A percentile compares a stretch with the other conserved stretches of the same genome.
phyloP scores from a whole-genome alignment of 2,329 filamentous ascomycete species.

The Westerdykella aurantiaca region DNA sequence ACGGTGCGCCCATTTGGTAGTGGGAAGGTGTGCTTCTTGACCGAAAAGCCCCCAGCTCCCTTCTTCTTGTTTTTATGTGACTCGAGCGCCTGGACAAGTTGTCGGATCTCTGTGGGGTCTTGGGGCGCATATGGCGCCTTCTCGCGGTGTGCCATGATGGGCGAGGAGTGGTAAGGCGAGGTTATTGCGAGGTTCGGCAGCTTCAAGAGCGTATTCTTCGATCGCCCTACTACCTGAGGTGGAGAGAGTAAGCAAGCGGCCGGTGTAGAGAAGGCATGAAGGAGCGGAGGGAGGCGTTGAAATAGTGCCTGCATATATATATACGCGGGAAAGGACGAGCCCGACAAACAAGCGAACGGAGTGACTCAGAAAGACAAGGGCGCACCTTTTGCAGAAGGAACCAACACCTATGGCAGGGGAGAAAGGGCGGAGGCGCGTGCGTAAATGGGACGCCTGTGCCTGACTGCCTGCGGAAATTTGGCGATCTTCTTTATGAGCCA shows the following conservation, averaged over 20 bases:
- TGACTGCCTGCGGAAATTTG: not conserved
- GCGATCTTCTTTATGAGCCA: too few species aligned
- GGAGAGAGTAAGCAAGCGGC: conserved; percentile 11
- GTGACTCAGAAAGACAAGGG: conserved; percentile 17
- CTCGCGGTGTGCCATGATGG: conserved; percentile 48
- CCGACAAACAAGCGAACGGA: not conserved
- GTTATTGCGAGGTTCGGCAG: not conserved
- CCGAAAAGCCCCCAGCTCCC: conserved; percentile 58
- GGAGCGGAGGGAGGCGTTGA: conserved; percentile 11
- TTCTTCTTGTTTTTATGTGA: conserved; percentile 45
- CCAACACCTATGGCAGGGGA: not conserved
- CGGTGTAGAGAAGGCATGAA: conserved; percentile 6
- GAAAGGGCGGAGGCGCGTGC: conserved; percentile 8
- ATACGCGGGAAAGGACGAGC: conserved; percentile 11
- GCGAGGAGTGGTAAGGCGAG: conserved; percentile 9
- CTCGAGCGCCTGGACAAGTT: conserved; percentile 62
- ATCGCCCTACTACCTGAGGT: conserved; percentile 10
- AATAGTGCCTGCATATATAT: conserved; percentile 12
- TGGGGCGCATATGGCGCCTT: conserved; percentile 61
- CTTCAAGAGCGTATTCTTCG: not conserved
- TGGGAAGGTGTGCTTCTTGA: conserved; percentile 73
- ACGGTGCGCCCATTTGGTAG: conserved; percentile 64
- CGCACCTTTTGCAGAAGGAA: conserved; percentile 4
- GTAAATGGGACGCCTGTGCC: not conserved
- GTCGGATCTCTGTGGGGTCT: conserved; percentile 60